Conservation (phyloP, 1,284 basidiomycete genomes). For the Filobasidium uniguttulatum region DNA sequence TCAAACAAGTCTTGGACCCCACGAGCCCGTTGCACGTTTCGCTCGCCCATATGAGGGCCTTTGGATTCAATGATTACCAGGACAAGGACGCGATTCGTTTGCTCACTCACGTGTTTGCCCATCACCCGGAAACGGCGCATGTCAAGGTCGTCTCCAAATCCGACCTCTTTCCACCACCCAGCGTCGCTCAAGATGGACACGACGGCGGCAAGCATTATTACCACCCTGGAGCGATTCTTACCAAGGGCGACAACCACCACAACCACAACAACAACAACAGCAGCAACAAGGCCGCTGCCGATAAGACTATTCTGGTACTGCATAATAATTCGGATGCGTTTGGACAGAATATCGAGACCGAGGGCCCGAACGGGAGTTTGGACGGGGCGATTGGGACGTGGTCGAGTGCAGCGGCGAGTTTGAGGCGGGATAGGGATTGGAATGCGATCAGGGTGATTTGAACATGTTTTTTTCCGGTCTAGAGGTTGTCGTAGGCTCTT, state of each 20-base stretch:
- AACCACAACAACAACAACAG: neutral
- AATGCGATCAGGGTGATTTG: neutral
- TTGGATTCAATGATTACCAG: neutral
- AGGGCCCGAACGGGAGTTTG: slow-evolving; percentile 14
- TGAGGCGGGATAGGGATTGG: slow-evolving; percentile 12
- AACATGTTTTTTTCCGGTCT: too few species aligned
- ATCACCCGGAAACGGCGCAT: neutral
- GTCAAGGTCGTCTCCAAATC: slow-evolving; percentile 10
- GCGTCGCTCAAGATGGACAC: too few species aligned
- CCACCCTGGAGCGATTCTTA: too few species aligned
- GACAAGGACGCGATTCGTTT: neutral
- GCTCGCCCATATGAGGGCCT: neutral
- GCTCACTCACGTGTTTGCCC: neutral
- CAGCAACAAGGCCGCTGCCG: slow-evolving; percentile 2
- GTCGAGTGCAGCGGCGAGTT: slow-evolving; percentile 14
- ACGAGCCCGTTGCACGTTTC: neutral
- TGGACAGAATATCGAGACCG: slow-evolving; percentile 24
- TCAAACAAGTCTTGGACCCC: neutral
- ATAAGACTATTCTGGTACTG: slow-evolving; percentile 14
- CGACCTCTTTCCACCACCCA: slow-evolving; percentile 13
- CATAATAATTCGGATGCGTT: slow-evolving; percentile 26
- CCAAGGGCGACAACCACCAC: too few species aligned
- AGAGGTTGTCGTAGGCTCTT: too few species aligned
- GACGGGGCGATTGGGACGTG: slow-evolving; percentile 19
- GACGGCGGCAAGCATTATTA: too few species aligned